Evolutionary conservation across 768 basidiomycete species (phyloP).

Genomic region (Kwoniella heveanensis): DNA sequence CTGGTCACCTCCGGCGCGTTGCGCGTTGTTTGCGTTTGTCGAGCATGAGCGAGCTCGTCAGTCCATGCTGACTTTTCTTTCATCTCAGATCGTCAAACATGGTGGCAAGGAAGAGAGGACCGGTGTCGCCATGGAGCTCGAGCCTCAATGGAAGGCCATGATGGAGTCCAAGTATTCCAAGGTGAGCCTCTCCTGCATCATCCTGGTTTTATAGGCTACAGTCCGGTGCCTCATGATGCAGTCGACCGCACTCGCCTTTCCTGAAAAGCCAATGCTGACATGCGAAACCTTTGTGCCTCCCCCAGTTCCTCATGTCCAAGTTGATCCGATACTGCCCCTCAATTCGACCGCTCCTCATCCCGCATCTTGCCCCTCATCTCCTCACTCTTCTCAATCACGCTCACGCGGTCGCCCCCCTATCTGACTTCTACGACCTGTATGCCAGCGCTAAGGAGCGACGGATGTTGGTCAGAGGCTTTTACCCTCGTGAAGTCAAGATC

Average conservation of each 20-base stretch:
- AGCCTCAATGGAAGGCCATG: constrained; percentile 74
- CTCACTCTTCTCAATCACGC: constrained; percentile 78
- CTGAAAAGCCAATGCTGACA: background rate
- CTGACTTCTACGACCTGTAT: constrained; percentile 86
- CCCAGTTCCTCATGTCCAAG: constrained; percentile 53
- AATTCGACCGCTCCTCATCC: constrained; percentile 73
- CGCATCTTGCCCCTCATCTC: constrained; percentile 75
- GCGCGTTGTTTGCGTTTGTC: too few relatives aligned
- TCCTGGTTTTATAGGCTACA: too few relatives aligned
- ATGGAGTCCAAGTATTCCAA: constrained; percentile 89
- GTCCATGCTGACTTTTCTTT: background rate
- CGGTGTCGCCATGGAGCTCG: constrained; percentile 78
- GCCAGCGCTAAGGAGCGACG: constrained; percentile 81
- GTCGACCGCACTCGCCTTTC: too few relatives aligned
- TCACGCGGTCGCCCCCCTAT: constrained; percentile 78
- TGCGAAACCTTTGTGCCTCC: background rate
- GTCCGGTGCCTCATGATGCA: too few relatives aligned
- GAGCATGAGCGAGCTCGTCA: too few relatives aligned
- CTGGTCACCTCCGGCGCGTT: too few relatives aligned
- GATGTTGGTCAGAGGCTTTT: constrained; percentile 80
- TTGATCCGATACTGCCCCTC: constrained; percentile 61
- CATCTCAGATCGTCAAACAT: constrained; percentile 67
- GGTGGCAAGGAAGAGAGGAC: constrained; percentile 74
- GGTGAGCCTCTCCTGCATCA: constrained; percentile 54
- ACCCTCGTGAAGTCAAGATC: constrained; percentile 80